These are phyloP conservation scores for Ochetophila trinervis DNA, from an alignment of 306 rosid genomes.

Conservation along the genomic window DNA sequence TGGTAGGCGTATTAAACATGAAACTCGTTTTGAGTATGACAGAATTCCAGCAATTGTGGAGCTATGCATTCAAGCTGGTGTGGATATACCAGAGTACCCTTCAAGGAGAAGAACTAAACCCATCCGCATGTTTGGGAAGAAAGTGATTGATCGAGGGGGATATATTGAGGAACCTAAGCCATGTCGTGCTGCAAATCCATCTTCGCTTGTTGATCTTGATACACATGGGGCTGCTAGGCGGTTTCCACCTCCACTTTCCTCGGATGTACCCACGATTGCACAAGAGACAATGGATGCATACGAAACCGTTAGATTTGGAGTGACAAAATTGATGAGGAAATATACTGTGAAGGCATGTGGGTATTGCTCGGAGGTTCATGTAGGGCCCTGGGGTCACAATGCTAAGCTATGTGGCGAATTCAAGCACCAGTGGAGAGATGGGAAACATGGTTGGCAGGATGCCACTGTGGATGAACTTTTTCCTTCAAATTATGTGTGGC, in stretches of 20 bases:
- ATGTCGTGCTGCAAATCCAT: conserved; percentile 41
- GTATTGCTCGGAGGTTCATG: conserved; percentile 94
- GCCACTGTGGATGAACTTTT: conserved; percentile 80
- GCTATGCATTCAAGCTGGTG: conserved; percentile 96
- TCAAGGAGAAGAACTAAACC: conserved; percentile 87
- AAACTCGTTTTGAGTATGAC: conserved; percentile 76
- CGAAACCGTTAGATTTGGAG: conserved; percentile 61
- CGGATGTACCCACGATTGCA: conserved; percentile 62
- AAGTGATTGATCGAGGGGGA: conserved; percentile 77
- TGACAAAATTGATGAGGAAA: conserved; percentile 74
- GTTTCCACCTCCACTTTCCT: conserved; percentile 50
- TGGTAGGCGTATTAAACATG: conserved; percentile 83
- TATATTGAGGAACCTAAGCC: conserved; percentile 65
- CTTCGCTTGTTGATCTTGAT: conserved; percentile 60
- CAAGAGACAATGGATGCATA: conserved; percentile 74
- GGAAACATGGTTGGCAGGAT: conserved; percentile 99
- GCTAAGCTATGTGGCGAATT: conserved; percentile 91
- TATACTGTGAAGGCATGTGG: conserved; percentile 92
- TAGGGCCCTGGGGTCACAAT: conserved; percentile 99
- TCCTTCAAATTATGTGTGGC: conserved; percentile 94
- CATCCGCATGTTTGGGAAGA: conserved; percentile 68
- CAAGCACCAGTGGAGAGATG: conserved; percentile 99
- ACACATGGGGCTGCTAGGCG: conserved; percentile 61
- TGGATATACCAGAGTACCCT: conserved; percentile 88
- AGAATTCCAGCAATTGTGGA: conserved; percentile 94